Evolutionary conservation across 73 alveolate genomes (phyloP), one percentile per base, ranked within the genome.

Genomic region (Tetrahymena elliotti): DNA sequence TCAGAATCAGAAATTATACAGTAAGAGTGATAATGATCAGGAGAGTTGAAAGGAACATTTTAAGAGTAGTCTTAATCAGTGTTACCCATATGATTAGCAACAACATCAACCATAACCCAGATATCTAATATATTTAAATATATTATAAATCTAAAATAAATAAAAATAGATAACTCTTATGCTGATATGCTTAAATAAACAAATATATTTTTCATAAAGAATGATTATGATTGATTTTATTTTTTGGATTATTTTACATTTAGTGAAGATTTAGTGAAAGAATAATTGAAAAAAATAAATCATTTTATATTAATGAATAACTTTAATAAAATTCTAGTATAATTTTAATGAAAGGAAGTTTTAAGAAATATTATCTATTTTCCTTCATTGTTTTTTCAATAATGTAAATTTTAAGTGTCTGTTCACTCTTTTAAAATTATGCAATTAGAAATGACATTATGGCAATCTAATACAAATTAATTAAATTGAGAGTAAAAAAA

Each of bases 31-130:
- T 98, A 98, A 94, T 98, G 97, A 82, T 96, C 97, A 34, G 98
- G 93, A 34, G 95, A 94, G 95, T 99, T 98, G 97, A 99, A 98
- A 35, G 99, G 99, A 38, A 94, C 93, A 39, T 98, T 97, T 94
- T 96, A 36, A 1, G 95, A 38, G 94, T 94, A 98, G 95, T 97
- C 98, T 35, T 94, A 38, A 88, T 97, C 99, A 40, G 95, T 88
- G 88, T 94, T 94, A 34, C 96, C 96, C 96, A 94, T 94, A 97
- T 99, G 99, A 94, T 99, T 99, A 95, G 99, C 99, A 13, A 99
- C 99, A 93, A 99, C 99, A 92, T 99, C 99, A 22, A 99, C 96
- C 98, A 99, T 99, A 53, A 99, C 99, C 99, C 99, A 99, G 94
- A 99, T 98, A 53, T 97, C 99, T 68, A 68, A 68, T 68, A 0